Conservation (phyloP, 306 rosid species). For the Lathyrus tuberosus region DNA sequence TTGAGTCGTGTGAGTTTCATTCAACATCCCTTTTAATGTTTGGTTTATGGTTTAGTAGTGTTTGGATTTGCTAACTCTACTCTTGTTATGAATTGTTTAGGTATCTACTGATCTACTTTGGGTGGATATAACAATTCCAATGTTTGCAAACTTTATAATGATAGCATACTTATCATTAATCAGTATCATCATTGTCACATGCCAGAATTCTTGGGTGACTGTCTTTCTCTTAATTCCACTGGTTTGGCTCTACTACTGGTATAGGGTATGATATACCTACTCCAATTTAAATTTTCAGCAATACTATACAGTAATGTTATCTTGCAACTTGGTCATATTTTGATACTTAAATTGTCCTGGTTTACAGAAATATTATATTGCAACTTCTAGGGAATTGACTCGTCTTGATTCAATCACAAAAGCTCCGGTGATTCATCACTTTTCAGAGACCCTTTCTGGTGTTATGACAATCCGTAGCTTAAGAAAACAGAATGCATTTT, state of each 20-base stretch:
- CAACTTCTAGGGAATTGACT: constrained; percentile 82
- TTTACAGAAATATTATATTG: constrained; percentile 68
- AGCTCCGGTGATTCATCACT: constrained; percentile 90
- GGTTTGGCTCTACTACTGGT: constrained; percentile 72
- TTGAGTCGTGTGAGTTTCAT: constrained; percentile 74
- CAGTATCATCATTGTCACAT: constrained; percentile 58
- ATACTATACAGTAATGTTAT: neutral
- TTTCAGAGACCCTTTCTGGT: constrained; percentile 84
- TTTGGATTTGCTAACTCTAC: constrained; percentile 4
- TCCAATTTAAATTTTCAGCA: neutral
- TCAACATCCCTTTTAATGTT: too few relatives aligned
- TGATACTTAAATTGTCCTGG: constrained; percentile 25
- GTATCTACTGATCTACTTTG: constrained; percentile 82
- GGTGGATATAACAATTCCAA: constrained; percentile 69
- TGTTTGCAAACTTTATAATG: constrained; percentile 47
- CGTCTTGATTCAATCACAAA: constrained; percentile 86
- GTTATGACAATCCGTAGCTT: constrained; percentile 84
- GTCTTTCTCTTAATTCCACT: constrained; percentile 77
- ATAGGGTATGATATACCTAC: constrained; percentile 63
- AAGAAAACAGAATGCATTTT: constrained; percentile 56
- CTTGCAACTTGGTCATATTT: neutral
- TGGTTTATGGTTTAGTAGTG: neutral
- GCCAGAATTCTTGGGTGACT: constrained; percentile 82
- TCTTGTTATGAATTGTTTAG: constrained; percentile 42
- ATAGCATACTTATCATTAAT: constrained; percentile 54